These are phyloP conservation scores for Onygenales sp. DNA, from an alignment of 2,329 filamentous ascomycete genomes.

Conservation along the genomic window DNA sequence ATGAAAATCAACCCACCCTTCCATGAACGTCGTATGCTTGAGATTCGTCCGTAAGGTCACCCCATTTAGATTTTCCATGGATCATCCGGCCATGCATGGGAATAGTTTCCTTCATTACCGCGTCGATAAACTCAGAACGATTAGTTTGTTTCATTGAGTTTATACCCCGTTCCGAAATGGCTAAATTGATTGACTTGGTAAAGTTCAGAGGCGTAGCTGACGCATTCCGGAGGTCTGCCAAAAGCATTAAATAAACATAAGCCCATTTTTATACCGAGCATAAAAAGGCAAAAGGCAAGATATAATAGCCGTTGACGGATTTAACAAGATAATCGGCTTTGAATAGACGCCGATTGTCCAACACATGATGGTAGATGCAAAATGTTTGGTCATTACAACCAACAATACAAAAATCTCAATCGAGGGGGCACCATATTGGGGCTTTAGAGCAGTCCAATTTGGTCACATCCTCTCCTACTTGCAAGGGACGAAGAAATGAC, in stretches of 20 bases:
- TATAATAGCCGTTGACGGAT: neutral
- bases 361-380: too few relatives aligned
- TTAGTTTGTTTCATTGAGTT: conserved; percentile 69
- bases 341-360: too few relatives aligned
- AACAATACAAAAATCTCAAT: too few relatives aligned
- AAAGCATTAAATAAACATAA: conserved; percentile 1
- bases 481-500: neutral
- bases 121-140: conserved; percentile 57
- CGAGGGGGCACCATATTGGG: too few relatives aligned
- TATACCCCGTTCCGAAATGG: conserved; percentile 86
- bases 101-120: conserved; percentile 68
- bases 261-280: neutral
- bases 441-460: neutral
- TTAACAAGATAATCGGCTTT: too few relatives aligned
- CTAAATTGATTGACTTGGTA: conserved; percentile 96
- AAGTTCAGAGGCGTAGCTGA: conserved; percentile 83
- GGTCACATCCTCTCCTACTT: neutral
- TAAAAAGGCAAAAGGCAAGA: conserved; percentile 1
- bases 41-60: conserved; percentile 62
- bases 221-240: conserved; percentile 72
- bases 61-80: conserved; percentile 58
- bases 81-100: conserved; percentile 98
- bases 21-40: conserved; percentile 88
- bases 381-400: too few relatives aligned
- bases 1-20: conserved; percentile 47